These are phyloP conservation scores for Globisporangium heterothallicum DNA, from an alignment of 352 stramenopile genomes.

Conservation along the genomic window DNA sequence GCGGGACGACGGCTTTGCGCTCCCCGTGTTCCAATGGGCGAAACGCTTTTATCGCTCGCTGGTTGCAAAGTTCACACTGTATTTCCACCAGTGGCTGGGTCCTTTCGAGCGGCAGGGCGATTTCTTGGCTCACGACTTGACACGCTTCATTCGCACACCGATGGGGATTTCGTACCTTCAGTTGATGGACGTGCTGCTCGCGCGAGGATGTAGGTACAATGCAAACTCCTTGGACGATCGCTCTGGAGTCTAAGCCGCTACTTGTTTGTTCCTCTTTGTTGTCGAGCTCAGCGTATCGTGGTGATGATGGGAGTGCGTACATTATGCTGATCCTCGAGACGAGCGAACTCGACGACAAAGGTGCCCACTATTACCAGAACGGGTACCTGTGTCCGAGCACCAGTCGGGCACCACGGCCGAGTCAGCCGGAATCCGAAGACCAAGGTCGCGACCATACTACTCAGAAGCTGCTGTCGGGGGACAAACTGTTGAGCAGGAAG, in stretches of 20 bases:
- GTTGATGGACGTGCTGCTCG: slow-evolving; percentile 73
- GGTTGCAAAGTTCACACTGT: slow-evolving; percentile 80
- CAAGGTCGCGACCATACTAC: slow-evolving; percentile 4
- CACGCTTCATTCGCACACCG: slow-evolving; percentile 64
- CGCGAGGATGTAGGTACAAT: slow-evolving; percentile 48
- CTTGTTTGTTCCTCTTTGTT: slow-evolving; percentile 6
- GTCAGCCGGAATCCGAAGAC: slow-evolving; percentile 12
- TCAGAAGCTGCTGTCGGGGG: background rate
- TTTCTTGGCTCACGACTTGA: slow-evolving; percentile 59
- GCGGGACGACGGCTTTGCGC: slow-evolving; percentile 68
- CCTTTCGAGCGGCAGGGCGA: slow-evolving; percentile 60
- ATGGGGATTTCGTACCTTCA: slow-evolving; percentile 79
- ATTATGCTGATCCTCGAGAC: slow-evolving; percentile 80
- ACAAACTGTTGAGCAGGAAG: background rate
- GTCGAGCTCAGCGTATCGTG: slow-evolving; percentile 45
- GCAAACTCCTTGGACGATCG: background rate
- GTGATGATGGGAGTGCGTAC: slow-evolving; percentile 37
- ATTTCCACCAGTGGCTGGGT: slow-evolving; percentile 76
- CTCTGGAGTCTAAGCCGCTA: slow-evolving; percentile 10
- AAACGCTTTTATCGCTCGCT: slow-evolving; percentile 80
- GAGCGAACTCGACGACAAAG: slow-evolving; percentile 68
- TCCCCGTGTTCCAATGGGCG: slow-evolving; percentile 80
- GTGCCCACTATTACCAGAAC: slow-evolving; percentile 67
- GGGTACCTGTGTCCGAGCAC: slow-evolving; percentile 66
- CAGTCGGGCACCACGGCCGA: slow-evolving; percentile 11